phyloP scores from a whole-genome alignment of 2,329 filamentous ascomycete species.

The Lojkania enalia region DNA sequence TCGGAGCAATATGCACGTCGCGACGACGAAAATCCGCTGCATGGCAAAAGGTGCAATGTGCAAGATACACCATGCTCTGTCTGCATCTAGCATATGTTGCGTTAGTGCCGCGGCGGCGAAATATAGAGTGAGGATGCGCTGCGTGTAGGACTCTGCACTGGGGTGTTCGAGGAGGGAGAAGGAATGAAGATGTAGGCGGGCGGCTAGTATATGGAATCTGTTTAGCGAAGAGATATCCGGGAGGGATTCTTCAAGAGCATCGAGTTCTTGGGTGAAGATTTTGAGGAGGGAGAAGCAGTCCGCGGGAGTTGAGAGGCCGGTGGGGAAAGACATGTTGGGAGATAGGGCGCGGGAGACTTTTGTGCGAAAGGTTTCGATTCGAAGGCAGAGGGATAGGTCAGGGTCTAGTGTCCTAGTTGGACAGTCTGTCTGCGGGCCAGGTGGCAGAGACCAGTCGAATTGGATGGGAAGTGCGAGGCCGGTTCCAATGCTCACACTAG shows the following conservation, averaged over 20 bases:
- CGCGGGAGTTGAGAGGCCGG: slow-evolving; percentile 3
- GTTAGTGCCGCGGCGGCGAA: slow-evolving; percentile 12
- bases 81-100: slow-evolving; percentile 11
- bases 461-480: slow-evolving; percentile 7
- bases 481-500: slow-evolving; percentile 7
- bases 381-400: background rate
- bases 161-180: slow-evolving; percentile 27
- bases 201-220: slow-evolving; percentile 16
- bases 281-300: slow-evolving; percentile 6
- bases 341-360: slow-evolving; percentile 6
- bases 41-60: slow-evolving; percentile 6
- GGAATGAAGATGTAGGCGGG: slow-evolving; percentile 23
- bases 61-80: slow-evolving; percentile 4
- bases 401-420: background rate
- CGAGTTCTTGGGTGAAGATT: slow-evolving; percentile 4
- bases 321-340: slow-evolving; percentile 2
- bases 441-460: slow-evolving; percentile 1
- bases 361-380: slow-evolving; percentile 8
- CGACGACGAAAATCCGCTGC: slow-evolving; percentile 1
- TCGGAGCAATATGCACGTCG: slow-evolving; percentile 8
- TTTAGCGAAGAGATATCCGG: background rate
- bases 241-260: slow-evolving; percentile 1
- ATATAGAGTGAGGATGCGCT: slow-evolving; percentile 19
- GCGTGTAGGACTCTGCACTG: slow-evolving; percentile 10
- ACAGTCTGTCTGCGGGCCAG: background rate